Evolutionary conservation across 2,329 filamentous ascomycete genomes (phyloP), one percentile per base, ranked within the genome.

Genomic region (Furcasterigmium furcatum): DNA sequence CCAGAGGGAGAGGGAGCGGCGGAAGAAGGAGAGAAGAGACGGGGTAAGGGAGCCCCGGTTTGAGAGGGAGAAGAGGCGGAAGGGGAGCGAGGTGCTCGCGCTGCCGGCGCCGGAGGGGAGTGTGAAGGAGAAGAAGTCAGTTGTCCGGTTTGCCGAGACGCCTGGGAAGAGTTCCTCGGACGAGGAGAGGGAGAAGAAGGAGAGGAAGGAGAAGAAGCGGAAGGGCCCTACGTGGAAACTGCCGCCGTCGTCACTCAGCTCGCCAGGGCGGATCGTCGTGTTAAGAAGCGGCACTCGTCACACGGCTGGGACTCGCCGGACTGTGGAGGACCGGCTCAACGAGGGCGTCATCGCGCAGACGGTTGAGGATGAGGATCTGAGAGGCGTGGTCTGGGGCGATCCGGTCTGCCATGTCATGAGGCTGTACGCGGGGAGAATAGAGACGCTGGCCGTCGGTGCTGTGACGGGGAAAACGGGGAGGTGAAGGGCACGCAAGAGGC

Each of bases 341-440:
- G 77, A 85, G 41, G 79, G 82, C 5, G 78, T 91, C 0, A 77
- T 87, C 39, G 88, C 88, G 2, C 84, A 84, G 50, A 75, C 83
- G 9, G 77, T 85, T 9, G 78, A 71, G 1, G 87, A 94, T 52
- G 79, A 84, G 36, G 73, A 87, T 58, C 64, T 95, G 42, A 71
- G 85, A 20, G 76, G 73, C 2, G 77, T 91, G 1, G 73, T 95
- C 4, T 95, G 90, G 77, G 90, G 90, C 0, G 89, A 95, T 60
- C 87, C 88, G 0, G 71, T 89, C 36, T 86, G 83, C 60, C 90
- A 95, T 67, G 74, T 83, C 54, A 95, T 95, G 90, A 80, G 72
- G 48, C 59, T 94, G 18, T 95, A 95, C 64, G 80, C 80, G 13
- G 78, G 75, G 18, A 70, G 90, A 44, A 79, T 95, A 38, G 85